These are phyloP conservation scores for Boletus reticulatus DNA, from an alignment of 768 basidiomycete genomes.

Conservation along the genomic window DNA sequence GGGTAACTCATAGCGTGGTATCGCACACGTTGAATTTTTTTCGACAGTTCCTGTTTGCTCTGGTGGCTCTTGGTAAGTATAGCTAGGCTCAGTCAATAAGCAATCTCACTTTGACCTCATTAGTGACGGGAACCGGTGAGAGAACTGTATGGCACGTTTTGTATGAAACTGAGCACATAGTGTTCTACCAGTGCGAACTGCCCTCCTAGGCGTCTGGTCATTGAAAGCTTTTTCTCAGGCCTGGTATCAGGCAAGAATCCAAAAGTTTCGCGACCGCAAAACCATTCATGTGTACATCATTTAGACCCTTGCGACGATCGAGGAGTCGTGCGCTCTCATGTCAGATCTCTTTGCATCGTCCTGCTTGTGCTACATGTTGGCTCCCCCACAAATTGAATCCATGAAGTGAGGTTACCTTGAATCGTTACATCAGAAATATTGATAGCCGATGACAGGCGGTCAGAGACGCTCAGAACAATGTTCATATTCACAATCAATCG, in stretches of 20 bases:
- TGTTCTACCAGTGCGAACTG: slow-evolving; percentile 8
- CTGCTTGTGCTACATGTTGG: slow-evolving; percentile 14
- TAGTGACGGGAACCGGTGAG: too few relatives aligned
- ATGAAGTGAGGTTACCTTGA: slow-evolving; percentile 1
- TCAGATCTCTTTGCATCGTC: slow-evolving; percentile 14
- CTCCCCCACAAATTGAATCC: slow-evolving; percentile 2
- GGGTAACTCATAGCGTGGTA: too few relatives aligned
- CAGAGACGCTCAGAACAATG: slow-evolving; percentile 12
- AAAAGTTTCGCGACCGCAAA: not conserved
- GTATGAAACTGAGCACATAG: not conserved
- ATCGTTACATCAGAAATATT: not conserved
- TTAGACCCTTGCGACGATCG: slow-evolving; percentile 6
- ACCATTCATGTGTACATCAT: not conserved
- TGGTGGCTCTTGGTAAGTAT: too few relatives aligned
- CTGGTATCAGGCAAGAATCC: slow-evolving; percentile 10
- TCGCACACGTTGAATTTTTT: too few relatives aligned
- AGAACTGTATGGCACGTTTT: not conserved
- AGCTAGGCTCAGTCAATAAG: too few relatives aligned
- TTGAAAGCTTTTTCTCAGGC: not conserved
- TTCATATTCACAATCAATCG: slow-evolving; percentile 19
- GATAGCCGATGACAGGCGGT: slow-evolving; percentile 1
- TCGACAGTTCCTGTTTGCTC: too few relatives aligned
- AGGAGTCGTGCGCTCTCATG: slow-evolving; percentile 13
- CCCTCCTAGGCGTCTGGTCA: slow-evolving; percentile 9
- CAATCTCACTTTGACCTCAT: too few relatives aligned